Evolutionary conservation across 441 rosid species (phyloP).

Genomic region (Erodium texanum): DNA sequence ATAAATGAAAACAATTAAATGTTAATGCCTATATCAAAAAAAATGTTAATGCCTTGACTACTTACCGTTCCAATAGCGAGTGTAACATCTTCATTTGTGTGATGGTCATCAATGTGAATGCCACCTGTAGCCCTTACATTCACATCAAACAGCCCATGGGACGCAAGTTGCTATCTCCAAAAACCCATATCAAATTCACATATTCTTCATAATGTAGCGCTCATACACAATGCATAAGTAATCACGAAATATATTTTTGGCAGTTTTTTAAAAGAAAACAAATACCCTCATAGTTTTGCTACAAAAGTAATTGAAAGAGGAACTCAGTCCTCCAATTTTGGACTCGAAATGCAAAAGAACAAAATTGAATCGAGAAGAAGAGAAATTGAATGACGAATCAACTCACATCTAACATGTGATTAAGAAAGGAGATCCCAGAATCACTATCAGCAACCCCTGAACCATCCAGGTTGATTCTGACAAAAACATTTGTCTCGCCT

Average conservation of each 20-base stretch:
- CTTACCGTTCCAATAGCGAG: constrained; percentile 84
- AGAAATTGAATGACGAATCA: neutral
- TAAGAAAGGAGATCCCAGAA: constrained; percentile 75
- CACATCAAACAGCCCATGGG: constrained; percentile 81
- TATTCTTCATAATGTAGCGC: neutral
- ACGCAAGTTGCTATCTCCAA: constrained; percentile 73
- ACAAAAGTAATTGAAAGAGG: too few relatives aligned
- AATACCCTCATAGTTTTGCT: too few relatives aligned
- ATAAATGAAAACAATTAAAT: neutral
- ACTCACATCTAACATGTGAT: constrained; percentile 83
- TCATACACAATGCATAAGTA: neutral
- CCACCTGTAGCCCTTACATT: constrained; percentile 84
- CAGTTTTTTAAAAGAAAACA: too few relatives aligned
- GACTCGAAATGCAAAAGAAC: neutral
- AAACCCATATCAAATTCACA: constrained; percentile 9
- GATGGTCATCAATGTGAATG: constrained; percentile 89
- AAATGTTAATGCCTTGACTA: neutral
- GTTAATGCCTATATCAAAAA: too few relatives aligned
- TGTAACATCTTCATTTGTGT: constrained; percentile 82
- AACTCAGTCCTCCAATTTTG: neutral
- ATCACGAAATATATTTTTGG: neutral
- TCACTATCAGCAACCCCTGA: constrained; percentile 57
- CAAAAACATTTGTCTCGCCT: constrained; percentile 75
- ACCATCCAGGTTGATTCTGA: constrained; percentile 75
- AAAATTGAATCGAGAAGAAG: neutral